Conservation (phyloP, 116 monocot species). For the Phalaenopsis hybrid region DNA sequence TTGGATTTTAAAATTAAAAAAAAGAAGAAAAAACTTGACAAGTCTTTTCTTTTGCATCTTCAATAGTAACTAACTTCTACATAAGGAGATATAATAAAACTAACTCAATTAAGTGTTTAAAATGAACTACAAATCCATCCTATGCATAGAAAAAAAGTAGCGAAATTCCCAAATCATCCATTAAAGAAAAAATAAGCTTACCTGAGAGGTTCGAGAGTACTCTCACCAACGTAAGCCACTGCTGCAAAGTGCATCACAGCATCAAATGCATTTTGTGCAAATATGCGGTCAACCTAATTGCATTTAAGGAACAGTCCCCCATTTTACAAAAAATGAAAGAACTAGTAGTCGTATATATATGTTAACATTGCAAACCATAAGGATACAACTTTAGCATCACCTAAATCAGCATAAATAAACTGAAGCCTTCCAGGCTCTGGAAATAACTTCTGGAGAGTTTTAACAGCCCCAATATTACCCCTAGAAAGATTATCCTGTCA, state of each 20-base stretch:
- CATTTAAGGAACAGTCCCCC: conserved; percentile 27
- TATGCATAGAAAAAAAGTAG: not conserved
- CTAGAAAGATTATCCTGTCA: conserved; percentile 96
- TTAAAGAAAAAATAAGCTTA: conserved; percentile 12
- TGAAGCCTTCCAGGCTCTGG: conserved; percentile 84
- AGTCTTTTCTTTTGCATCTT: too few relatives aligned
- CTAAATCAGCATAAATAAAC: conserved; percentile 88
- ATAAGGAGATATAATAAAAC: not conserved
- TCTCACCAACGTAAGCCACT: conserved; percentile 98
- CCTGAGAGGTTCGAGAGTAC: conserved; percentile 94
- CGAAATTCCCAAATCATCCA: not conserved
- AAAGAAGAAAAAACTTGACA: too few relatives aligned
- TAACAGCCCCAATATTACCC: conserved; percentile 85
- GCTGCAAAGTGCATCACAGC: conserved; percentile 99
- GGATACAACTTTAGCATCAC: conserved; percentile 88
- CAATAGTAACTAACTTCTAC: too few relatives aligned
- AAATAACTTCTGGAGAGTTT: conserved; percentile 69
- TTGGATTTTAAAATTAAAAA: too few relatives aligned
- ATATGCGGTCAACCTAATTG: conserved; percentile 67
- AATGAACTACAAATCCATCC: not conserved
- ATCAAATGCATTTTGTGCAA: conserved; percentile 94
- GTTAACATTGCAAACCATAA: conserved; percentile 1
- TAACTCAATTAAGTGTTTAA: not conserved
- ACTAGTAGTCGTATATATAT: too few relatives aligned
- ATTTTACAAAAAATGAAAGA: not conserved